Conservation (phyloP, 371 early-diverging fungal genomes). For the Circinella minor region DNA sequence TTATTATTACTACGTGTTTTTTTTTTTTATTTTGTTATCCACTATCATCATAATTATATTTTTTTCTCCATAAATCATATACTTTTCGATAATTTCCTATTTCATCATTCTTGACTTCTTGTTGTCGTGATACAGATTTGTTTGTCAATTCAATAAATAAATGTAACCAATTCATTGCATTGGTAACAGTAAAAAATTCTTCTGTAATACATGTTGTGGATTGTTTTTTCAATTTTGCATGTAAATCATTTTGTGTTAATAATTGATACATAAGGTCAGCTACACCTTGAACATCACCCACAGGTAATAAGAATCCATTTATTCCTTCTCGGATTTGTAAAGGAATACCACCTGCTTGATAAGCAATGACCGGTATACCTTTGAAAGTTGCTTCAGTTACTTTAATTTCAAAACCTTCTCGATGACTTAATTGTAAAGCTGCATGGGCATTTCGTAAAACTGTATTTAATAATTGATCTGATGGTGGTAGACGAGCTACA, state of each 20-base stretch:
- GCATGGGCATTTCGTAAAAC: slow-evolving; percentile 71
- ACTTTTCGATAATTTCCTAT: slow-evolving; percentile 38
- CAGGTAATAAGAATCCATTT: slow-evolving; percentile 71
- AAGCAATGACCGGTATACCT: slow-evolving; percentile 70
- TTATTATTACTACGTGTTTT: neutral
- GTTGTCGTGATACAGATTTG: slow-evolving; percentile 11
- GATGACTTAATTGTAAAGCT: slow-evolving; percentile 80
- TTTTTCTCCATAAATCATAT: slow-evolving; percentile 38
- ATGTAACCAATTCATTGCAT: slow-evolving; percentile 72
- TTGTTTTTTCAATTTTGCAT: slow-evolving; percentile 41
- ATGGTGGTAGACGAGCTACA: slow-evolving; percentile 73
- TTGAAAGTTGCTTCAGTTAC: slow-evolving; percentile 77
- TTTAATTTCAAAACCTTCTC: slow-evolving; percentile 92
- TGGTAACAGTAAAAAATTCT: slow-evolving; percentile 75
- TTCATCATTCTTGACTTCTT: slow-evolving; percentile 17
- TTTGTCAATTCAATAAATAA: slow-evolving; percentile 51
- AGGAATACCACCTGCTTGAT: slow-evolving; percentile 82
- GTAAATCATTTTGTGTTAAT: slow-evolving; percentile 51
- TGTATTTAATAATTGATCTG: slow-evolving; percentile 82
- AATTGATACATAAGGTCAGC: slow-evolving; percentile 60
- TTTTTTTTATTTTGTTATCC: no score
- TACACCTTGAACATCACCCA: slow-evolving; percentile 65
- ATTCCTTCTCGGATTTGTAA: slow-evolving; percentile 72
- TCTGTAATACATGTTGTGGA: slow-evolving; percentile 56
- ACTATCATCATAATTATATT: slow-evolving; percentile 26